Conservation (phyloP, 2,329 filamentous ascomycete genomes). For the Zalaria obscura region DNA sequence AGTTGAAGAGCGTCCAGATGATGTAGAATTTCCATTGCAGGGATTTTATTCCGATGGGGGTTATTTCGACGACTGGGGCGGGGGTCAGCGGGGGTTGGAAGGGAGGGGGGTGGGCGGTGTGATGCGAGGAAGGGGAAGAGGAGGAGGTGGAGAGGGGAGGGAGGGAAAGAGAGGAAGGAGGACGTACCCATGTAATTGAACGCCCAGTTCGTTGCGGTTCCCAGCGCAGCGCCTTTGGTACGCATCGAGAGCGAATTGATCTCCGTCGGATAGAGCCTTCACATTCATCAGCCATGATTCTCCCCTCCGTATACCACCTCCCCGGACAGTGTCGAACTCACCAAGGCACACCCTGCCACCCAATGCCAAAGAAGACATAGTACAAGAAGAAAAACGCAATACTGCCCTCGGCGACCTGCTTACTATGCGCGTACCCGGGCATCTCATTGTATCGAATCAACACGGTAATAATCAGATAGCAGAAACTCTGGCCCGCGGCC, state of each 20-base stretch:
- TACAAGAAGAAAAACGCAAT: slow-evolving; percentile 40
- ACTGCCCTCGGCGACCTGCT: slow-evolving; percentile 22
- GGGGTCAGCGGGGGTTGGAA: too few relatives aligned
- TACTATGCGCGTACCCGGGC: slow-evolving; percentile 10
- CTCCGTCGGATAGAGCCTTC: slow-evolving; percentile 29
- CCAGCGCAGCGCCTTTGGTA: slow-evolving; percentile 34
- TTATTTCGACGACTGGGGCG: slow-evolving; percentile 24
- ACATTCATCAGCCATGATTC: too few relatives aligned
- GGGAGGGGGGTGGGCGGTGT: too few relatives aligned
- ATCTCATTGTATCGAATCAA: slow-evolving; percentile 30
- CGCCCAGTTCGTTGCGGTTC: slow-evolving; percentile 38
- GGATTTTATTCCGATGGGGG: slow-evolving; percentile 27
- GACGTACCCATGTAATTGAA: slow-evolving; percentile 17
- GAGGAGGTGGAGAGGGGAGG: neutral
- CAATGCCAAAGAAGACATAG: slow-evolving; percentile 40
- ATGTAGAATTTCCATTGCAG: slow-evolving; percentile 14
- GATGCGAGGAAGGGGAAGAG: too few relatives aligned
- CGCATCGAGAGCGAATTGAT: slow-evolving; percentile 36
- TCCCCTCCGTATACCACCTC: too few relatives aligned
- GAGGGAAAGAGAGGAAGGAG: neutral
- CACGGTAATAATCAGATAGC: slow-evolving; percentile 37
- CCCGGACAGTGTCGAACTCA: neutral
- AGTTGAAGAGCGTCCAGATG: slow-evolving; percentile 13
- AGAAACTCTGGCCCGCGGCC: slow-evolving; percentile 36
- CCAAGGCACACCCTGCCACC: slow-evolving; percentile 27